Base-by-base conservation (phyloP, 352 stramenopile species). In the Aphanomyces cochlioides region DNA sequence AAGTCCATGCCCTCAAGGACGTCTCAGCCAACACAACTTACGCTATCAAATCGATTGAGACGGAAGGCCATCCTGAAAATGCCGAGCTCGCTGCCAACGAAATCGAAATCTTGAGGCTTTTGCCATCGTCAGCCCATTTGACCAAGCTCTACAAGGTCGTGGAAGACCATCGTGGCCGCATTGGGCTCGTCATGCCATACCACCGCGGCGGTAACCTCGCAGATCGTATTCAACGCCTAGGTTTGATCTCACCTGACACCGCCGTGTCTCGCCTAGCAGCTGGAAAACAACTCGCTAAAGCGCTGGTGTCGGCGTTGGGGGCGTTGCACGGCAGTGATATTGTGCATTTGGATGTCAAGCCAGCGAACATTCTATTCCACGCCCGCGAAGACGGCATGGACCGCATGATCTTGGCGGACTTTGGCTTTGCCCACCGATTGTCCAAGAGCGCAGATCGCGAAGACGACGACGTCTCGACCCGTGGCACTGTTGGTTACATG, bases 331-430 rank as follows among this genome's bases (percentile, higher is more conserved):
- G 81, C 13, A 78, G 87, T 12, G 78, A 74, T 17, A 73, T 93
- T 19, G 75, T 92, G 6, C 85, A 93, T 37, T 56, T 93, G 65
- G 85, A 92, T 50, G 85, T 93, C 57, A 93, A 93, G 73, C 85
- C 85, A 2, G 82, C 90, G 64, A 93, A 93, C 58, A 54, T 93
- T 13, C 81, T 92, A 56, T 91, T 93, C 36, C 56, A 87, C 84
- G 67, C 71, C 76, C 17, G 84, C 77, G 28, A 58, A 78, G 17
- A 56, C 75, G 38, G 89, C 47, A 54, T 79, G 3, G 77, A 86
- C 47, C 81, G 77, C 0, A 77, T 90, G 47, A 89, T 90, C 64
- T 67, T 93, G 3, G 79, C 78, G 6, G 85, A 93, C 76, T 93
- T 93, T 77, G 85, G 85, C 1, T 83, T 77, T 13, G 81, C 85